Base-by-base conservation (phyloP, 2,329 filamentous ascomycete genomes). In the Trichophyton schoenleinii region DNA sequence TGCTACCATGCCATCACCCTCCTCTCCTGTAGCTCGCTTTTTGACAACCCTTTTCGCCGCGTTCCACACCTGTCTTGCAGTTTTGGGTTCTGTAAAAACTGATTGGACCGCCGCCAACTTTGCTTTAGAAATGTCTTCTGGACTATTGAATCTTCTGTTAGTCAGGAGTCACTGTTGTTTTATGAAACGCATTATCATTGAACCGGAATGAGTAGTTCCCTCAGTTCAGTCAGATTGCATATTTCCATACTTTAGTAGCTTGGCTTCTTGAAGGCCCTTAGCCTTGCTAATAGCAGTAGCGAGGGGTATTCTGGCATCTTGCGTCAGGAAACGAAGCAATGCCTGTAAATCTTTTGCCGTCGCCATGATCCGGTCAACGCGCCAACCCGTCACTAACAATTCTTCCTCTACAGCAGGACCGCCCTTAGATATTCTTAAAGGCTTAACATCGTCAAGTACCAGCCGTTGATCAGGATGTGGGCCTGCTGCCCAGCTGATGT, bases 31-130 rank as follows among this genome's bases (percentile, higher is more conserved):
- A 3, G 77, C 71, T 25, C 82, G 79, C 68, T 85, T 85, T 70
- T 82, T 85, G 3, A 74, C 76, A 2, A 78, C 71, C 18, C 80
- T 74, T 71, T 83, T 84, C 1, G 82, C 81, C 36, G 82, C 81
- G 65, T 79, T 81, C 53, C 80, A 71, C 13, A 84, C 75, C 68
- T 83, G 80, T 66, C 82, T 83, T 13, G 80, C 76, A 3, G 79
- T 48, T 66, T 84, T 84, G 6, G 81, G 78, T 60, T 84, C 81
- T 55, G 68, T 64, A 63, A 77, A 77, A 34, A 77, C 69, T n/a
- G 69, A 63, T 63, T 77, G 73, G 13, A 85, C 65, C 2, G 65
- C 70, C 49, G 72, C 67, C 20, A 79, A 63, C 36, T 79, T 73
- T 20, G 76, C 70, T 66, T 80, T 81, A 11, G 81, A 73, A 13